Conservation (phyloP, 2,329 filamentous ascomycete genomes). For the Aquanectria penicillioides region DNA sequence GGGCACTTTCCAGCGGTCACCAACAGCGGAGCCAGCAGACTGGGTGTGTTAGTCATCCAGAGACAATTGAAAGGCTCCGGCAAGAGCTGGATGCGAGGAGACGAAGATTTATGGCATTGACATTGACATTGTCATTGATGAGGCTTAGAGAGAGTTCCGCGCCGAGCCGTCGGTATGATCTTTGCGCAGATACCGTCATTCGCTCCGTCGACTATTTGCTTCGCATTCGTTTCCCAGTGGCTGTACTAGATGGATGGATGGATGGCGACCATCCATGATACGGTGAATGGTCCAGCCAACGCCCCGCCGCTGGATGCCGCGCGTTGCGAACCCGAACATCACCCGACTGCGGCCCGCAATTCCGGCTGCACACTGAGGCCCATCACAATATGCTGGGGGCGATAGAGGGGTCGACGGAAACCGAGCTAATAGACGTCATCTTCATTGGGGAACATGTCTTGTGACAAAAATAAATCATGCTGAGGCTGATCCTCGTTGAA, state of each 20-base stretch:
- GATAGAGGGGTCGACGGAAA: not conserved
- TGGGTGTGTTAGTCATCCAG: slow-evolving; percentile 34
- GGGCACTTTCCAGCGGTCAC: slow-evolving; percentile 19
- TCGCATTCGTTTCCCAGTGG: too few relatives aligned
- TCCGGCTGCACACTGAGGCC: slow-evolving; percentile 21
- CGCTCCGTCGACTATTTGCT: too few relatives aligned
- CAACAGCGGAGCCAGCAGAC: slow-evolving; percentile 4
- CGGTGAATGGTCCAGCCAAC: not conserved
- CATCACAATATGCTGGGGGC: not conserved
- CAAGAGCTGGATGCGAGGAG: too few relatives aligned
- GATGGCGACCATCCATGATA: not conserved
- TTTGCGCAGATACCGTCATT: too few relatives aligned
- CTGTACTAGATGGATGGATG: not conserved
- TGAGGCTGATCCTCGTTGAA: not conserved
- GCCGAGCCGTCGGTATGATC: too few relatives aligned
- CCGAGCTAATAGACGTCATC: not conserved
- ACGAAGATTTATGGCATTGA: too few relatives aligned
- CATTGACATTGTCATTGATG: too few relatives aligned
- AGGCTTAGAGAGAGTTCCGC: too few relatives aligned
- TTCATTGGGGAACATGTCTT: slow-evolving; percentile 9
- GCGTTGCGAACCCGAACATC: slow-evolving; percentile 33
- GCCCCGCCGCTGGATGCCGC: slow-evolving; percentile 13
- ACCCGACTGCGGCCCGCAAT: slow-evolving; percentile 29
- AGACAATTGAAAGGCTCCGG: not conserved
- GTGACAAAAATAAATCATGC: not conserved